Evolutionary conservation across 345 rosid species (phyloP).

Genomic region (Carallia pectinifolia): DNA sequence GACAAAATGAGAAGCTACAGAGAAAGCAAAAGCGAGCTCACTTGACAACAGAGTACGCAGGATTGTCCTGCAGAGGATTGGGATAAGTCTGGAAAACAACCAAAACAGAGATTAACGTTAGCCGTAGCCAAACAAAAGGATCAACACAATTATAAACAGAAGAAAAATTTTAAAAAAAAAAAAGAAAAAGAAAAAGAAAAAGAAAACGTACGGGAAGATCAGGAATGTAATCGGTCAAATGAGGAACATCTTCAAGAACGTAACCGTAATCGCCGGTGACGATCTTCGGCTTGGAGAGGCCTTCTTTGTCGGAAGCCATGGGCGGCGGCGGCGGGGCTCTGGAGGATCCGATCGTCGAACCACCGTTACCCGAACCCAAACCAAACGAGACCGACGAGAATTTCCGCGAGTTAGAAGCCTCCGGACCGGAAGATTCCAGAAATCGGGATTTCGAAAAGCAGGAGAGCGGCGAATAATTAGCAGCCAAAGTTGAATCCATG

Average conservation of each 20-base stretch:
- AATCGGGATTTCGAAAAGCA: constrained; percentile 23
- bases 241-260: constrained; percentile 92
- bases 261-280: constrained; percentile 67
- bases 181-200: not conserved
- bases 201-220: constrained; percentile 61
- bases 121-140: not conserved
- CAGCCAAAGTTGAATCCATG: constrained; percentile 31
- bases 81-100: constrained; percentile 36
- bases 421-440: not conserved
- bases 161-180: not conserved
- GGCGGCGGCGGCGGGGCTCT: not conserved
- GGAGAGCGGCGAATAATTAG: constrained; percentile 20
- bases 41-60: constrained; percentile 51
- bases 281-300: constrained; percentile 42
- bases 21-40: constrained; percentile 17
- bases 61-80: constrained; percentile 47
- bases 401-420: not conserved
- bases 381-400: not conserved
- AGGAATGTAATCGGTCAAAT: constrained; percentile 68
- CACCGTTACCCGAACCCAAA: not conserved
- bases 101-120: not conserved
- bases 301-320: constrained; percentile 23
- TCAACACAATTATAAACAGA: not conserved
- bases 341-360: not conserved
- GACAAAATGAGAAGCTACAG: not conserved